Base-by-base conservation (phyloP, 257 asterid species). In the Solanum sparsipilum region DNA sequence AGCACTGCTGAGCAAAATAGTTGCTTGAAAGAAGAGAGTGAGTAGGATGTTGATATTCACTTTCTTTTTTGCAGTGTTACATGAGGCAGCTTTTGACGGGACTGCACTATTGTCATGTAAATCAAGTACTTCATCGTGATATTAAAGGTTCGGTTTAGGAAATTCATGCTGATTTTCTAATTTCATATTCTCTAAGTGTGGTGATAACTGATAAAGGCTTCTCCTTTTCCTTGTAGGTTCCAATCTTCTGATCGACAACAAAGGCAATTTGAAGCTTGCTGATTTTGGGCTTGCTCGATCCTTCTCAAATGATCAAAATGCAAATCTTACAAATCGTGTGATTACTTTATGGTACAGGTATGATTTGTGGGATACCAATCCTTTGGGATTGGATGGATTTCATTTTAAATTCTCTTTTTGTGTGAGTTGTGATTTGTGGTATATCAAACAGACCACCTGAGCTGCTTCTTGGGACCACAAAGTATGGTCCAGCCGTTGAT, bases 301-400 rank as follows among this genome's bases (percentile, higher is more conserved):
- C 39, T 97, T 92, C 89, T 94, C 98, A 84, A 93, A 88, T 82
- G 98, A 95, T 86, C 90, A 93, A 29, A 94, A 94, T 92, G 96
- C 96, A 60, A 97, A 96, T 92, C 97, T 95, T 87, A 97, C 99
- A 75, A 97, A 97, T 87, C 97, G 99, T 38, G 99, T 97, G 71
- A 97, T 97, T 85, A 97, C 99, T 86, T 90, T 97, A 92, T 97
- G 99, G 99, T 97, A 97, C 92, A 94, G 99, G 99, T 96, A 82
- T 82, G 70, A 48, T 82, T 31, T 82, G 12, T 29, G 44, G 29
- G 35, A 29, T 56, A 48, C 70, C 68, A 31, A 48, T 48, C 39
- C 25, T 27, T 27, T 44, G 68, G 18, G 67, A 35, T 48, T 48
- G 6, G 44, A 12, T 31, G 44, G 31, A 46, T 46, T 81, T 29